These are phyloP conservation scores for Nemania sp. DNA, from an alignment of 2,329 filamentous ascomycete genomes.

Conservation along the genomic window DNA sequence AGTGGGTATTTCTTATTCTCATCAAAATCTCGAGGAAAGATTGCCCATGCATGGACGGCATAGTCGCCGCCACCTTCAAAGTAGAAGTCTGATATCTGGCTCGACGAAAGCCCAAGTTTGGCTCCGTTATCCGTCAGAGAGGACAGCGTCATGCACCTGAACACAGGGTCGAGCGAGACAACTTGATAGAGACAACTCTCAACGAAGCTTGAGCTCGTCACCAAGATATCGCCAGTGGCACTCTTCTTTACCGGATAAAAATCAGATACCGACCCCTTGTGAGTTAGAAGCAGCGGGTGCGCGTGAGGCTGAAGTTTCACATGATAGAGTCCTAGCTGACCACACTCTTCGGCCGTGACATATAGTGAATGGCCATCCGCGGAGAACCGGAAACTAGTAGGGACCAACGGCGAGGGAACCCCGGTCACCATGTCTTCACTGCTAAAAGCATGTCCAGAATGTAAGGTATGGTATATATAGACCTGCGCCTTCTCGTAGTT, in stretches of 20 bases:
- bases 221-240: conserved; percentile 39
- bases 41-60: conserved; percentile 45
- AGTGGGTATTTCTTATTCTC: conserved; percentile 43
- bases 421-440: conserved; percentile 37
- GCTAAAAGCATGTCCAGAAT: conserved; percentile 35
- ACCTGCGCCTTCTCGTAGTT: conserved; percentile 26
- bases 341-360: conserved; percentile 40
- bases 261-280: conserved; percentile 2
- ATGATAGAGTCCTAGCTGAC: conserved; percentile 40
- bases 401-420: conserved; percentile 35
- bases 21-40: conserved; percentile 46
- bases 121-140: conserved; percentile 39
- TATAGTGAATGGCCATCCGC: conserved; percentile 41
- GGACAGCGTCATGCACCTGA: conserved; percentile 36
- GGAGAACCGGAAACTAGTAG: conserved; percentile 42
- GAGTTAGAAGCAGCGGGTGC: neutral
- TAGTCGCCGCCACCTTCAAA: conserved; percentile 43
- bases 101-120: conserved; percentile 40
- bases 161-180: conserved; percentile 30
- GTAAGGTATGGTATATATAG: conserved; percentile 37
- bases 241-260: conserved; percentile 28
- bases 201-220: conserved; percentile 44
- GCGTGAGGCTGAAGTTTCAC: conserved; percentile 38
- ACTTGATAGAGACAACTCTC: conserved; percentile 46
- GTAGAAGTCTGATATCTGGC: conserved; percentile 48